Base-by-base conservation (phyloP, 2,329 filamentous ascomycete species). In the Leptodontidium sp. region DNA sequence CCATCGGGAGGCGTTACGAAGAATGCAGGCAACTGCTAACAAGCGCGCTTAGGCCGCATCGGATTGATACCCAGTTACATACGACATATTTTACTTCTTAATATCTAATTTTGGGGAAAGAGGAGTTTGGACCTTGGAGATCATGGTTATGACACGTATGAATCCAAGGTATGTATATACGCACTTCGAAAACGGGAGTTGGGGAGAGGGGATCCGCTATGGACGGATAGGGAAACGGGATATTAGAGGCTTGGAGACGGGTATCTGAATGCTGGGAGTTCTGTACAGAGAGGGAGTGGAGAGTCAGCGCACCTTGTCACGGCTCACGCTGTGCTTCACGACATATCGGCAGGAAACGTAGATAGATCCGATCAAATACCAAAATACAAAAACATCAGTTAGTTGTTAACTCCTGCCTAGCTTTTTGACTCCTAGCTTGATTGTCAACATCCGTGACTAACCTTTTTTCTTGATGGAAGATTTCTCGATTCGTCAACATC, bases 1-100 rank as follows among this genome's bases (percentile, higher is more conserved):
- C 26, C 94, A 98, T 78, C 86, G 91, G 24, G 91, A 94, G 71
- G 92, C 91, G 0, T 86, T 98, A 87, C 85, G 91, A 71, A 90
- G 85, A 78, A 91, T 98, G 90, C 94, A 97, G 65, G 71, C 72
- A 7, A 69, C 26, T 50, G 75, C 75, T 8, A 77, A 75, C 67
- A 73, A 66, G 68, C 50, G 66, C 59, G 70, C 66, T 52, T 71
- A 59, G 70, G 24, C 65, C 11, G 29, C 26, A 26, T 17, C 26
- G 38, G 58, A 47, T 58, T 45, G 52, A 59, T 45, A 55, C 49
- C 57, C 29, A 50, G 1, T 17, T 50, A 64, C 50, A 61, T 58
- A 58, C 32, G 38, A 29, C 53, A 61, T 7, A 32, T 29, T 57
- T 21, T 62, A 63, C 61, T 52, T 65, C 66, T 55, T 66, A 70